Evolutionary conservation across 1,284 basidiomycete genomes (phyloP).

Genomic region (Cryptococcus neoformans): DNA sequence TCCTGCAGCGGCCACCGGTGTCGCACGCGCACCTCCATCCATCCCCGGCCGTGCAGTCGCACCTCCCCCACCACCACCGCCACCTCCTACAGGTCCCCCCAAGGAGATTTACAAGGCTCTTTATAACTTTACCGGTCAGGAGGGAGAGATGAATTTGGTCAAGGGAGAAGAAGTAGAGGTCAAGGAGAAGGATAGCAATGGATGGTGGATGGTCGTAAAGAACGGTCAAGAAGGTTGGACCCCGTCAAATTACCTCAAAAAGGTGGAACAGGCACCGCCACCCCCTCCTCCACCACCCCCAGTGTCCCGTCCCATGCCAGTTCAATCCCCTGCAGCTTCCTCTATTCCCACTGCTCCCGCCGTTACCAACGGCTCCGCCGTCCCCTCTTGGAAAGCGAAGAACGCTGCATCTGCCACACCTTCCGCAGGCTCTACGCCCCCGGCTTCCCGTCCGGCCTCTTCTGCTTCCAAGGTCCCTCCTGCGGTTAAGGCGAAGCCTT

Average conservation of each 20-base stretch:
- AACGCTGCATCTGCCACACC: constrained; percentile 64
- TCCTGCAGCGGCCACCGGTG: constrained; percentile 17
- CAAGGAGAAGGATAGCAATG: constrained; percentile 88
- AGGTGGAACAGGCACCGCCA: constrained; percentile 52
- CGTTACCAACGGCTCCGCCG: constrained; percentile 47
- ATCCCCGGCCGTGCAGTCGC: constrained; percentile 46
- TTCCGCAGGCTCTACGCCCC: constrained; percentile 53
- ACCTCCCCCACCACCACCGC: constrained; percentile 57
- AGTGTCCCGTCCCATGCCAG: constrained; percentile 52
- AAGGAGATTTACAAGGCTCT: constrained; percentile 79
- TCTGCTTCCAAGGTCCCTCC: constrained; percentile 42
- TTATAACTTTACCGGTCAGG: constrained; percentile 83
- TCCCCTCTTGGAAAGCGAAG: constrained; percentile 18
- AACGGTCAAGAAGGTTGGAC: constrained; percentile 86
- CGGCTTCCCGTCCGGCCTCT: constrained; percentile 56
- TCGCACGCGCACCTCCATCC: constrained; percentile 47
- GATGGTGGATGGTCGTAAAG: constrained; percentile 96
- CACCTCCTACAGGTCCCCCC: constrained; percentile 60
- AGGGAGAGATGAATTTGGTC: constrained; percentile 82
- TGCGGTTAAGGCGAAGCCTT: constrained; percentile 52
- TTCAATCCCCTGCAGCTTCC: neutral
- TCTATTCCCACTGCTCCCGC: constrained; percentile 49
- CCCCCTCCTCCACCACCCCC: constrained; percentile 64
- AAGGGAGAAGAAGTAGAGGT: constrained; percentile 94
- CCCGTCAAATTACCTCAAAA: constrained; percentile 72